Evolutionary conservation across 257 asterid genomes (phyloP).

Genomic region (Gentiana dahurica): DNA sequence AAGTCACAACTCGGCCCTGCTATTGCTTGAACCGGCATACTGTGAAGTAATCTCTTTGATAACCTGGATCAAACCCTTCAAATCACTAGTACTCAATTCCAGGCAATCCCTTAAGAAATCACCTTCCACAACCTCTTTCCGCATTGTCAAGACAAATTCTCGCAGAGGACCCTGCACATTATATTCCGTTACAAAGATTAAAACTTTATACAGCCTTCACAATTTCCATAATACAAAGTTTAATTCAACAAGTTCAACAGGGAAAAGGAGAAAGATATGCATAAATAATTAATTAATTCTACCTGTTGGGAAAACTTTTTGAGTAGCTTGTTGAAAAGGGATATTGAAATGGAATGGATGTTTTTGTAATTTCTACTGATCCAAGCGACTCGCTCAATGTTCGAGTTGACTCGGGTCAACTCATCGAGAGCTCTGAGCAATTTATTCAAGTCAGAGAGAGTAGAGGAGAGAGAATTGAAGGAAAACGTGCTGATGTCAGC

Average conservation of each 20-base stretch:
- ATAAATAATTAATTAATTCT: neutral
- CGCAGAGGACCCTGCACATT: conserved; percentile 49
- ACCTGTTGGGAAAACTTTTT: conserved; percentile 45
- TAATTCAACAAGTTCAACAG: no score
- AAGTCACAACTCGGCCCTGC: conserved; percentile 39
- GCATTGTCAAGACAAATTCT: conserved; percentile 41
- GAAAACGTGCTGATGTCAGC: conserved; percentile 24
- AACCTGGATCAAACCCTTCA: conserved; percentile 41
- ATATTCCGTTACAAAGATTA: no score
- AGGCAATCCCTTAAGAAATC: conserved; percentile 66
- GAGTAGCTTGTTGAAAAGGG: conserved; percentile 39
- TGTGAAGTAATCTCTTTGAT: conserved; percentile 46
- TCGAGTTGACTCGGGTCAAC: conserved; percentile 33
- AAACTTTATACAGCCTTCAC: neutral
- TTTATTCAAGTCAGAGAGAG: conserved; percentile 49
- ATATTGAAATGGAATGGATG: conserved; percentile 32
- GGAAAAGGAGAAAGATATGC: no score
- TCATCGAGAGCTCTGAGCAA: conserved; percentile 31
- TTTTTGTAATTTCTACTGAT: conserved; percentile 39
- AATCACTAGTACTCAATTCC: conserved; percentile 52
- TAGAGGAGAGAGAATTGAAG: conserved; percentile 24
- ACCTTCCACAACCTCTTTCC: conserved; percentile 57
- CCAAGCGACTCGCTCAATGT: conserved; percentile 55
- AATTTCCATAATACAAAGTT: no score
- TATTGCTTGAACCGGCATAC: conserved; percentile 27